Conservation (phyloP, 768 basidiomycete species). For the Amyloporia xantha region DNA sequence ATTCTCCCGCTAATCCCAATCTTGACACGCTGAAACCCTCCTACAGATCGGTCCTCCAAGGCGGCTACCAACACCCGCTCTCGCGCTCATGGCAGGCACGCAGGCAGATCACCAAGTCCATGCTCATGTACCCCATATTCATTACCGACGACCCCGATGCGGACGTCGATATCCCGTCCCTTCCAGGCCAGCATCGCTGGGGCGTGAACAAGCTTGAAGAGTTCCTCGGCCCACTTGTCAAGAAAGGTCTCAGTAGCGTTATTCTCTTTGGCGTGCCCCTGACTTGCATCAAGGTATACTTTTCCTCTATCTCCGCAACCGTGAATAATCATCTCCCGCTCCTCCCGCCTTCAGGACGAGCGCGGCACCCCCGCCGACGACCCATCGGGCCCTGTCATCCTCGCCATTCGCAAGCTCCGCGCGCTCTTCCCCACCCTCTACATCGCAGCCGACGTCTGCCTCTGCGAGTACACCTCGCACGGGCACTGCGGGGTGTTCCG, state of each 20-base stretch:
- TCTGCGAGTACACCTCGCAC: constrained; percentile 99
- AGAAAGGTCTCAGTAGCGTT: constrained; percentile 86
- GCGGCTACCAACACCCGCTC: constrained; percentile 90
- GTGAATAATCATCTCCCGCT: not conserved
- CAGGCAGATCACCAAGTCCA: constrained; percentile 74
- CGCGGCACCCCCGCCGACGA: constrained; percentile 89
- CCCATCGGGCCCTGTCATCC: constrained; percentile 84
- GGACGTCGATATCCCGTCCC: constrained; percentile 61
- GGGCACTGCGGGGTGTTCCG: constrained; percentile 90
- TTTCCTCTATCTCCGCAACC: not conserved
- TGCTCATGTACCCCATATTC: constrained; percentile 99
- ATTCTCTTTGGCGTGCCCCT: constrained; percentile 93
- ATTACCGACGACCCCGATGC: constrained; percentile 93
- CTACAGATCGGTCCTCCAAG: constrained; percentile 72
- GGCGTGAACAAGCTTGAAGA: constrained; percentile 88
- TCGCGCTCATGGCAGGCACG: constrained; percentile 83
- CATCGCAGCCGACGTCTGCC: constrained; percentile 92
- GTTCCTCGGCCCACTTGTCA: constrained; percentile 81
- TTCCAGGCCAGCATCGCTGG: constrained; percentile 91
- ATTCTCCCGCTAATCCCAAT: not conserved
- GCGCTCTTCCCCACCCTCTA: constrained; percentile 76
- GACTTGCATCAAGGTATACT: constrained; percentile 65
- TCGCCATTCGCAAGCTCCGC: constrained; percentile 77
- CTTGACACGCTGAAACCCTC: not conserved
- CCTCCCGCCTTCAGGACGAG: constrained; percentile 47